phyloP scores from a whole-genome alignment of 2,329 filamentous ascomycete genomes.

The Didymella segeticola region DNA sequence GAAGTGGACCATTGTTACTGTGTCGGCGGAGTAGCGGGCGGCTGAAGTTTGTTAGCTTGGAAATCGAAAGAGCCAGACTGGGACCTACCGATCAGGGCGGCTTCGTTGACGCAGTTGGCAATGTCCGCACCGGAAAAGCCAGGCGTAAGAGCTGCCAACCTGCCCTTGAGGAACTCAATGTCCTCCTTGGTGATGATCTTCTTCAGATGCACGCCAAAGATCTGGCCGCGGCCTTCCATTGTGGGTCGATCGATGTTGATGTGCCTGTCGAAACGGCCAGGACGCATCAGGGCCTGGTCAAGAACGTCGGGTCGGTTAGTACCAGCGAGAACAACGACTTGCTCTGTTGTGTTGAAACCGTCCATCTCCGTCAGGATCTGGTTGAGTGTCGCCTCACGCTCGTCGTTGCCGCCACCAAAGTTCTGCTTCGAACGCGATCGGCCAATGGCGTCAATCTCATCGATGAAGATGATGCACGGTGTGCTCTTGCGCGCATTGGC shows the following conservation, averaged over 20 bases:
- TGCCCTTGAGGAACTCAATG: conserved; percentile 83
- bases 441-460: conserved; percentile 98
- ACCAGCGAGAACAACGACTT: conserved; percentile 94
- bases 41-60: conserved; percentile 64
- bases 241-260: conserved; percentile 94
- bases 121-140: conserved; percentile 98
- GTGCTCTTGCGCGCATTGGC: conserved; percentile 93
- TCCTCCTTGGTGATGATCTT: conserved; percentile 96
- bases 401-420: conserved; percentile 91
- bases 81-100: conserved; percentile 85
- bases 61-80: neutral
- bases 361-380: conserved; percentile 99
- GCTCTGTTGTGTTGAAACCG: conserved; percentile 95
- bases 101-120: conserved; percentile 97
- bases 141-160: conserved; percentile 89
- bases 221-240: conserved; percentile 95
- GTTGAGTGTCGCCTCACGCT: conserved; percentile 95
- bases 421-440: conserved; percentile 84
- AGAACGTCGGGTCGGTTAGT: conserved; percentile 95
- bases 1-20: conserved; percentile 88
- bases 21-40: conserved; percentile 79
- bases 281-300: conserved; percentile 94
- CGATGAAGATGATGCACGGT: conserved; percentile 99
- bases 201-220: conserved; percentile 91
- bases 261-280: conserved; percentile 95